Evolutionary conservation across 2,329 filamentous ascomycete species (phyloP).

Genomic region (Monosporascus sp.): DNA sequence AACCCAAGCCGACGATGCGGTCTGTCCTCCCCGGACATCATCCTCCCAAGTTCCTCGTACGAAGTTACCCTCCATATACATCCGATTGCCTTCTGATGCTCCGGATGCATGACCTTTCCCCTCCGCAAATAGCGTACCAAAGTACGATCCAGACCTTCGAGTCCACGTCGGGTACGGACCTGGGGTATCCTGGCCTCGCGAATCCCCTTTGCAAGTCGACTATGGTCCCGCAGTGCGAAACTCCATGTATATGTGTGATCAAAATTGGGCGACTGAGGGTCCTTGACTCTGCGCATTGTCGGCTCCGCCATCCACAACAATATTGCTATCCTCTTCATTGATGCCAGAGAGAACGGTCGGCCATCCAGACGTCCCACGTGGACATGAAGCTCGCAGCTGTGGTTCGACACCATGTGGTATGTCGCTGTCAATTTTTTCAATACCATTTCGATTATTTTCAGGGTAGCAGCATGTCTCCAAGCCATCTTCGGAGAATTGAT

Average conservation of each 20-base stretch:
- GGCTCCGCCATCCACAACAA: slow-evolving; percentile 33
- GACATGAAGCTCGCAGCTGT: slow-evolving; percentile 34
- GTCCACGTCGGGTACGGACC: slow-evolving; percentile 1
- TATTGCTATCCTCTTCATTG: slow-evolving; percentile 29
- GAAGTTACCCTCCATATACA: slow-evolving; percentile 25
- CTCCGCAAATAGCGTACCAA: not conserved
- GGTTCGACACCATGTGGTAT: slow-evolving; percentile 27
- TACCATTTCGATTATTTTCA: slow-evolving; percentile 16
- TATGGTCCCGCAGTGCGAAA: slow-evolving; percentile 25
- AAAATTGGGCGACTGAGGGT: slow-evolving; percentile 32
- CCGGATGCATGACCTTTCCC: not conserved
- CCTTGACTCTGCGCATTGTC: slow-evolving; percentile 28
- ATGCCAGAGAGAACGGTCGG: slow-evolving; percentile 23
- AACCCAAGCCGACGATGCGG: slow-evolving; percentile 32
- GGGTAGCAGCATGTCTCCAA: slow-evolving; percentile 16
- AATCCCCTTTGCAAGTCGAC: slow-evolving; percentile 22
- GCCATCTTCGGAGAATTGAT: slow-evolving; percentile 31
- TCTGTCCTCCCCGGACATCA: slow-evolving; percentile 29
- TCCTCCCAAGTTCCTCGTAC: slow-evolving; percentile 25
- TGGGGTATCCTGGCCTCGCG: slow-evolving; percentile 1
- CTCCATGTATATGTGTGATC: slow-evolving; percentile 33
- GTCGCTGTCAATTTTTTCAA: slow-evolving; percentile 15
- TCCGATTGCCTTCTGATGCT: slow-evolving; percentile 17
- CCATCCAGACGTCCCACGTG: slow-evolving; percentile 32
- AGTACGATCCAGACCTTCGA: slow-evolving; percentile 1